Conservation (phyloP, 768 basidiomycete species). For the Hortiboletus flavorubellus region DNA sequence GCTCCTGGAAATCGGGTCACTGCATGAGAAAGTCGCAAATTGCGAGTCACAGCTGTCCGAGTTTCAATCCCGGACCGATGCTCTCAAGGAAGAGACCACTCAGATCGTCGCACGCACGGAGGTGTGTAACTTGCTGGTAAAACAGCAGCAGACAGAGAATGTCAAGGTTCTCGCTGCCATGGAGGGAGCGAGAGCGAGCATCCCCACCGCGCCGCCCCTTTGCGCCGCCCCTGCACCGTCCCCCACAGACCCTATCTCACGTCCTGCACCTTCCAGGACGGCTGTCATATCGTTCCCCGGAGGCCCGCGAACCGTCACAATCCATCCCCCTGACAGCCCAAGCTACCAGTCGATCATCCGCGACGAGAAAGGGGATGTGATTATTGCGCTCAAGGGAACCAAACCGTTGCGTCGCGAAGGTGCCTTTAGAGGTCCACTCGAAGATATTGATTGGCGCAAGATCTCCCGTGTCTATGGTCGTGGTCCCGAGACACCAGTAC, state of each 20-base stretch:
- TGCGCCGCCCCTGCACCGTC: neutral
- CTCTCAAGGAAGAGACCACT: conserved; percentile 7
- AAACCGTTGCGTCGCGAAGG: conserved; percentile 20
- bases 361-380: conserved; percentile 16
- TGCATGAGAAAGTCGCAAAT: conserved; percentile 1
- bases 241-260: neutral
- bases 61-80: neutral
- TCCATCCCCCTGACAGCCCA: conserved; percentile 18
- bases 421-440: conserved; percentile 14
- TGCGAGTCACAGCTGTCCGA: conserved; percentile 12
- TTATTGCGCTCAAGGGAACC: conserved; percentile 8
- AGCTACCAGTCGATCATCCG: conserved; percentile 10
- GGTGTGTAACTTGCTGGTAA: neutral
- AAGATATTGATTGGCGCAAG: conserved; percentile 4
- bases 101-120: conserved; percentile 3
- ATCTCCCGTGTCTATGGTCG: conserved; percentile 14
- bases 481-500: neutral
- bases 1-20: conserved; percentile 3
- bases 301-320: conserved; percentile 20
- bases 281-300: conserved; percentile 20
- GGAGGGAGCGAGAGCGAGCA: neutral
- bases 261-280: neutral
- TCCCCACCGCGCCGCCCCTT: neutral
- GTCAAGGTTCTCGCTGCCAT: neutral
- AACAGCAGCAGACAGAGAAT: conserved; percentile 9